Conservation (phyloP, 2,329 filamentous ascomycete genomes). For the Claviceps purpurea region DNA sequence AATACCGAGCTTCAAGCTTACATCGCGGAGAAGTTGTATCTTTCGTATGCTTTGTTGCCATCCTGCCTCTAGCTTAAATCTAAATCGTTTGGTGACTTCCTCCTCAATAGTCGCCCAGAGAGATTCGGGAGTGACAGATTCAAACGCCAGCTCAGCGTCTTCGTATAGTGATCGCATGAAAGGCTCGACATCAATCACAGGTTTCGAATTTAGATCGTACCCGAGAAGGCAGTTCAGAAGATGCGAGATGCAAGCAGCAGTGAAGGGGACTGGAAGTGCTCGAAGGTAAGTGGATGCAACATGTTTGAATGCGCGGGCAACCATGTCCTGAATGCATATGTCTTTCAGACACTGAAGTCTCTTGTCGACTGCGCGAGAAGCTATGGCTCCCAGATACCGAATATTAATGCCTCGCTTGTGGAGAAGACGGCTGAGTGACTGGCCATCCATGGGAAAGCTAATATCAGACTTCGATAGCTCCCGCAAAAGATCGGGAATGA, state of each 20-base stretch:
- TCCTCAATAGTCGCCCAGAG: slow-evolving; percentile 56
- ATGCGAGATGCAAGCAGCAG: slow-evolving; percentile 69
- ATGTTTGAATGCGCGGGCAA: slow-evolving; percentile 93
- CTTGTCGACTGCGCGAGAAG: slow-evolving; percentile 53
- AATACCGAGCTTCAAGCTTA: slow-evolving; percentile 77
- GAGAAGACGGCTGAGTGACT: slow-evolving; percentile 72
- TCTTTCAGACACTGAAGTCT: slow-evolving; percentile 65
- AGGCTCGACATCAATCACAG: slow-evolving; percentile 63
- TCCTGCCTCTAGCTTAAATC: slow-evolving; percentile 54
- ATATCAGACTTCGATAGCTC: slow-evolving; percentile 87
- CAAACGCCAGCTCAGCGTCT: slow-evolving; percentile 71
- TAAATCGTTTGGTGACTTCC: slow-evolving; percentile 62
- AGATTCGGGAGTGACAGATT: slow-evolving; percentile 60
- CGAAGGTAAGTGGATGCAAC: slow-evolving; percentile 67
- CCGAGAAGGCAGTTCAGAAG: slow-evolving; percentile 90
- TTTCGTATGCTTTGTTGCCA: slow-evolving; percentile 59
- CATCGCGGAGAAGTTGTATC: slow-evolving; percentile 77
- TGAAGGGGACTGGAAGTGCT: slow-evolving; percentile 65
- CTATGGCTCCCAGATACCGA: slow-evolving; percentile 81
- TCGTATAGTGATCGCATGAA: slow-evolving; percentile 63
- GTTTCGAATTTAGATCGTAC: slow-evolving; percentile 59
- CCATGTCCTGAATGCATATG: slow-evolving; percentile 80
- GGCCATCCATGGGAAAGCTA: slow-evolving; percentile 97
- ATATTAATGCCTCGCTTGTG: slow-evolving; percentile 98
- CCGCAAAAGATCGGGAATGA: slow-evolving; percentile 73